Base-by-base conservation (phyloP, 2,329 filamentous ascomycete genomes). In the Laburnicola sp. region DNA sequence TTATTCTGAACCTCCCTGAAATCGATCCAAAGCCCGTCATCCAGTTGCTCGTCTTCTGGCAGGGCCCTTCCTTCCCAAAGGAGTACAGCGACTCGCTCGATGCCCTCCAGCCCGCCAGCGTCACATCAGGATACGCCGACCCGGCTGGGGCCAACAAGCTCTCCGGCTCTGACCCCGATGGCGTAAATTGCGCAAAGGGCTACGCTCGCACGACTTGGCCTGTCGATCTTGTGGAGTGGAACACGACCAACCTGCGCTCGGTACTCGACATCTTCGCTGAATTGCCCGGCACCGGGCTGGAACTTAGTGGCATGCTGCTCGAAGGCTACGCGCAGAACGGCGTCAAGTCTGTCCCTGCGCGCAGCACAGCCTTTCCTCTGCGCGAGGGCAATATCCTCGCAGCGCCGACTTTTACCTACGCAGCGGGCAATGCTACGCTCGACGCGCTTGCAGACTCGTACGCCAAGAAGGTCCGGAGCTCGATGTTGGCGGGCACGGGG, bases 311-410 rank as follows among this genome's bases (percentile, higher is more conserved):
- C 2, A 50, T 64, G 16, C 48, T 65, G 6, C 41, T 64, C 3
- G 63, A 66, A 41, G 56, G 40, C 4, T 68, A 59, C 25, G 42
- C 53, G 3, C 56, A 42, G 4, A 57, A 62, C 8, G 44, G 57
- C 9, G 56, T 65, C 1, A 27, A 43, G 2, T 34, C 56, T 6
- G 57, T 65, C 2, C 34, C 48, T 4, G 34, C 37, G 3, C 51
- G 58, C 6, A 59, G 53, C 30, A 64, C 58, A 4, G 61, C 63
- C 2, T 65, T 53, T 45, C 57, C 63, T 0, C 49, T 63, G 23
- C 51, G 64, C 30, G 45, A 48, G 16, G 50, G 52, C 1, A 43
- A 60, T 11, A 21, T 65, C 3, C 39, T 66, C 11, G 36, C 53
- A 11, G 48, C 50, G 0, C 59, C 57, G 0, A 28, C 60, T 3